These are phyloP conservation scores for Orychophragmus violaceus DNA, from an alignment of 345 rosid species.

Conservation along the genomic window DNA sequence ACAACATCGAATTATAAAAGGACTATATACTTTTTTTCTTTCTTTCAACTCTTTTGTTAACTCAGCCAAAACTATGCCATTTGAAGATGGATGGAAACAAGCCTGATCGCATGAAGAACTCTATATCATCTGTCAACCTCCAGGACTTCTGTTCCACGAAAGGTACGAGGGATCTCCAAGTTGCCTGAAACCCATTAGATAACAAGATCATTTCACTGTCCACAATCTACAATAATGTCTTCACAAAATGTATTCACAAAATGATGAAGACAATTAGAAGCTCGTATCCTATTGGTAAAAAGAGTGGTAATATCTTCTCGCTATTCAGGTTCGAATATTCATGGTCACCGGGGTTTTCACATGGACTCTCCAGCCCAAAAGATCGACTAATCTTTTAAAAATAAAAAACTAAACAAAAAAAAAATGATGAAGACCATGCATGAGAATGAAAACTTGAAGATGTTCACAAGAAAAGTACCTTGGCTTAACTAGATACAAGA, in stretches of 20 bases:
- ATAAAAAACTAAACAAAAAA: too few relatives aligned
- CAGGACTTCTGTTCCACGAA: conserved; percentile 87
- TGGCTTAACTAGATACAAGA: conserved; percentile 80
- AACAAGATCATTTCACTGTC: conserved; percentile 3
- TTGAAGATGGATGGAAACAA: conserved; percentile 8
- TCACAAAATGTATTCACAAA: background rate
- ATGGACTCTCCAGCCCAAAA: too few relatives aligned
- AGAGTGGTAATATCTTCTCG: too few relatives aligned
- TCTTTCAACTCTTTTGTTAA: background rate
- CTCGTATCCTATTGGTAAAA: too few relatives aligned
- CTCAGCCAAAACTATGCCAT: background rate
- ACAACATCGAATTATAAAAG: background rate
- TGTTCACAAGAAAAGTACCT: conserved; percentile 43
- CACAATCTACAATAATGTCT: background rate
- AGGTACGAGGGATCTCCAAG: conserved; percentile 92
- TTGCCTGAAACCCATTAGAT: conserved; percentile 50
- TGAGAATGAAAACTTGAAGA: background rate
- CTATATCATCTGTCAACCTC: conserved; percentile 30
- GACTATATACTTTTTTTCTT: background rate
- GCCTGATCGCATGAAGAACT: background rate
- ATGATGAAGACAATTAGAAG: too few relatives aligned
- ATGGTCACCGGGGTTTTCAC: too few relatives aligned
- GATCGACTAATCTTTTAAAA: too few relatives aligned
- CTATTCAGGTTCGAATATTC: too few relatives aligned
- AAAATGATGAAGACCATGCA: background rate